phyloP scores from a whole-genome alignment of 805 yeast species.

The Saccharomycopsis babjevae region DNA sequence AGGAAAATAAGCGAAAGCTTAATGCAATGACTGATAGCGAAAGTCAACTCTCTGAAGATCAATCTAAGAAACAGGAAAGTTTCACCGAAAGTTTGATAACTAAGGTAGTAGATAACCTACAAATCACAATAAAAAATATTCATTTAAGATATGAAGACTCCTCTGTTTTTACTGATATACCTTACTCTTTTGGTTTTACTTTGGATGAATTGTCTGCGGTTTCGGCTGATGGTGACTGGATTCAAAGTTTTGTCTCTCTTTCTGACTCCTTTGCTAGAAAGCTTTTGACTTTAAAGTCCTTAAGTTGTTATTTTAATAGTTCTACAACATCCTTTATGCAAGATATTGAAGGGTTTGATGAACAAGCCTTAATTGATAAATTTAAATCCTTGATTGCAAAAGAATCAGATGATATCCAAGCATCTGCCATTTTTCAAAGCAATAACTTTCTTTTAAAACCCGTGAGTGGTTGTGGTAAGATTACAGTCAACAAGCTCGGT shows the following conservation, averaged over 20 bases:
- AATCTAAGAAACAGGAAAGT: slow-evolving; percentile 49
- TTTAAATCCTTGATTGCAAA: slow-evolving; percentile 37
- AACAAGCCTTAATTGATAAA: slow-evolving; percentile 35
- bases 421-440: slow-evolving; percentile 15
- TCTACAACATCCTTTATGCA: slow-evolving; percentile 39
- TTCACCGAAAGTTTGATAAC: slow-evolving; percentile 82
- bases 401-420: slow-evolving; percentile 18
- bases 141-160: slow-evolving; percentile 88
- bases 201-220: slow-evolving; percentile 83
- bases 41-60: slow-evolving; percentile 15
- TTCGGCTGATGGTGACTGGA: slow-evolving; percentile 79
- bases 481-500: slow-evolving; percentile 71
- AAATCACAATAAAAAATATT: slow-evolving; percentile 80
- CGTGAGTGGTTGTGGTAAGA: slow-evolving; percentile 77
- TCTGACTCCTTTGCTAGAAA: slow-evolving; percentile 62
- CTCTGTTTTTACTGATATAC: slow-evolving; percentile 55
- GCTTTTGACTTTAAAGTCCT: slow-evolving; percentile 58
- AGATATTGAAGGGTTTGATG: slow-evolving; percentile 28
- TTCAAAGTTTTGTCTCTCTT: slow-evolving; percentile 72
- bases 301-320: slow-evolving; percentile 81
- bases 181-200: slow-evolving; percentile 77
- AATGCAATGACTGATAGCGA: slow-evolving; percentile 21
- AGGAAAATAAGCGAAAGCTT: slow-evolving; percentile 32
- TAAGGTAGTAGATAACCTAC: slow-evolving; percentile 86
- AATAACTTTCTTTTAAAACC: slow-evolving; percentile 67